Conservation (phyloP, 129 eudicot species). For the Flaveria brownii region DNA sequence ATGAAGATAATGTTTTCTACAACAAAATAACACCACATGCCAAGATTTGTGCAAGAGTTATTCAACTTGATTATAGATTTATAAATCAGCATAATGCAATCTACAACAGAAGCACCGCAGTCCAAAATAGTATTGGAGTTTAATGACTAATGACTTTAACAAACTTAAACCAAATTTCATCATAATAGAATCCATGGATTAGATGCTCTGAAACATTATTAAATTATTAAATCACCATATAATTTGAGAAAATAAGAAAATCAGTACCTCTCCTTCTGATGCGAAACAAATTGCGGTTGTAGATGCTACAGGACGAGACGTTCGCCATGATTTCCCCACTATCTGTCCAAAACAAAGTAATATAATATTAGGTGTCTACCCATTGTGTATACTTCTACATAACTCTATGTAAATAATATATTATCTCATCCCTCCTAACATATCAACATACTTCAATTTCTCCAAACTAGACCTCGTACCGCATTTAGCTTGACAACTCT, state of each 20-base stretch:
- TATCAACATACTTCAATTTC: too few species aligned
- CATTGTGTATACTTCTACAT: too few species aligned
- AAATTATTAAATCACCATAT: slow-evolving; percentile 3
- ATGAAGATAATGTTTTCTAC: neutral
- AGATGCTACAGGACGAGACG: slow-evolving; percentile 35
- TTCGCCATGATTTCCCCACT: slow-evolving; percentile 47
- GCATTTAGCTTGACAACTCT: neutral
- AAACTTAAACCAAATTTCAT: slow-evolving; percentile 10
- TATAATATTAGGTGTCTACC: neutral
- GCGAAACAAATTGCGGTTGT: slow-evolving; percentile 36
- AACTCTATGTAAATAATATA: slow-evolving; percentile 5
- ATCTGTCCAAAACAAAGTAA: slow-evolving; percentile 42
- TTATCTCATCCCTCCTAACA: neutral
- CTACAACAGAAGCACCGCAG: slow-evolving; percentile 9
- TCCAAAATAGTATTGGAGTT: slow-evolving; percentile 15
- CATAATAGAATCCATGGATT: neutral
- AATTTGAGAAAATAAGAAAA: neutral
- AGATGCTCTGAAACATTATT: slow-evolving; percentile 12
- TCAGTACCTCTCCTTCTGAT: slow-evolving; percentile 53
- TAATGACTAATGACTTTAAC: neutral
- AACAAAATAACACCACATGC: neutral
- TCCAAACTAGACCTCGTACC: too few species aligned
- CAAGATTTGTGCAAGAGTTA: neutral
- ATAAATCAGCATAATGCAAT: neutral
- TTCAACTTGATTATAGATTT: slow-evolving; percentile 6